Evolutionary conservation across 1,284 basidiomycete species (phyloP).

Genomic region (Irpex sp.): DNA sequence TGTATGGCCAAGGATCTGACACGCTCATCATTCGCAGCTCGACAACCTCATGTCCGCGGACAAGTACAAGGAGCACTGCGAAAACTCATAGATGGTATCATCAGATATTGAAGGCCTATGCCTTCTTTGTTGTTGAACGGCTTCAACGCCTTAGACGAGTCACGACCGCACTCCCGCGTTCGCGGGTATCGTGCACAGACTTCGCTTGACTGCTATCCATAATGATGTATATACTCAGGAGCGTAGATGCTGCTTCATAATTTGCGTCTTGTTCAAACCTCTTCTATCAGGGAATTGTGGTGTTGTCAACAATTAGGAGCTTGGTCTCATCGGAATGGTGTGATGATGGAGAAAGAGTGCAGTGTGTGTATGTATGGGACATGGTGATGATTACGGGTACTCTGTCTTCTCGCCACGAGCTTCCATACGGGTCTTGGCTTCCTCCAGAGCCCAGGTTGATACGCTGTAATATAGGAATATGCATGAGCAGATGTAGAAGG

Average conservation of each 20-base stretch:
- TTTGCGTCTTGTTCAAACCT: neutral
- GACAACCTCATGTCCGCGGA: conserved; percentile 74
- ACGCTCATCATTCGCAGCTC: conserved; percentile 42
- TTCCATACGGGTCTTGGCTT: conserved; percentile 87
- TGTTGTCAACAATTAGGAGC: no score
- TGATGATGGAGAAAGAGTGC: neutral
- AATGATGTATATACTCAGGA: neutral
- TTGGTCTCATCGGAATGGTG: neutral
- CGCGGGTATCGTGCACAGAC: neutral
- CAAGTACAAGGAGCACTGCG: conserved; percentile 76
- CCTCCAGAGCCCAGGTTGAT: conserved; percentile 85
- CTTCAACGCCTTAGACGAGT: neutral
- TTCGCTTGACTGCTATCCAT: neutral
- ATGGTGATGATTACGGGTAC: conserved; percentile 39
- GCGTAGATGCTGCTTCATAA: neutral
- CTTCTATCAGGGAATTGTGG: neutral
- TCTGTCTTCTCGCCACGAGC: conserved; percentile 82
- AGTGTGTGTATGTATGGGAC: neutral
- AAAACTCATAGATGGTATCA: conserved; percentile 30
- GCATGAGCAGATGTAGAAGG: neutral
- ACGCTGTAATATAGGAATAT: conserved; percentile 46
- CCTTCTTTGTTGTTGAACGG: neutral
- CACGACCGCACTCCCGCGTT: neutral
- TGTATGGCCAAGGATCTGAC: neutral
- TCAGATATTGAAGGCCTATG: no score